These are phyloP conservation scores for Zalaria obscura DNA, from an alignment of 2,329 filamentous ascomycete genomes.

Conservation along the genomic window DNA sequence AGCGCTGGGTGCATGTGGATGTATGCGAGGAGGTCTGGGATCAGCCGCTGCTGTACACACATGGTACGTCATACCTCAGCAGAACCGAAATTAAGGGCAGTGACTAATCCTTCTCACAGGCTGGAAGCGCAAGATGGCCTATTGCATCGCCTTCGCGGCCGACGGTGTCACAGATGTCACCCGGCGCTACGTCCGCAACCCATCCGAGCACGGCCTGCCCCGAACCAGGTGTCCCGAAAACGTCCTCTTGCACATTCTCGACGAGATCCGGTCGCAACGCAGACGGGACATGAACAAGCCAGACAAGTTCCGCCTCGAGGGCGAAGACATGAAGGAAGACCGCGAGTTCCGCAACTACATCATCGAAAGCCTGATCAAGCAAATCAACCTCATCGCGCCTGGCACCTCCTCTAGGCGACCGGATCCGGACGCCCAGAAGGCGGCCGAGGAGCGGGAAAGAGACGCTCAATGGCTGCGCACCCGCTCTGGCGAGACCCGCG, in stretches of 20 bases:
- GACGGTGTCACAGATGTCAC: constrained; percentile 62
- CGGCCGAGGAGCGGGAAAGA: constrained; percentile 28
- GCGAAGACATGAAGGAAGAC: constrained; percentile 65
- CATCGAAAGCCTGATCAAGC: constrained; percentile 57
- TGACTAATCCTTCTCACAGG: constrained; percentile 29
- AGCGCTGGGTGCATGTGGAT: constrained; percentile 94
- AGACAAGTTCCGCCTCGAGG: constrained; percentile 66
- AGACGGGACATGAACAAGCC: constrained; percentile 76
- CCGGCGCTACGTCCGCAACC: constrained; percentile 56
- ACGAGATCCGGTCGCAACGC: constrained; percentile 77
- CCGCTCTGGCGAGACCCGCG: too few relatives aligned
- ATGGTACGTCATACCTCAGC: constrained; percentile 40
- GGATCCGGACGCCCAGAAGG: constrained; percentile 33
- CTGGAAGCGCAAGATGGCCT: constrained; percentile 93
- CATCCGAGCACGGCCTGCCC: constrained; percentile 53
- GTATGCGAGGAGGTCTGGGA: constrained; percentile 93
- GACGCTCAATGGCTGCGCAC: constrained; percentile 11
- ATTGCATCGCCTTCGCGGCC: constrained; percentile 91
- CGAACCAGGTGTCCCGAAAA: constrained; percentile 75
- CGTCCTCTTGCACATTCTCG: constrained; percentile 78
- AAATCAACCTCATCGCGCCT: constrained; percentile 54
- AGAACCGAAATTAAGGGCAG: background rate
- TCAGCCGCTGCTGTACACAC: constrained; percentile 78
- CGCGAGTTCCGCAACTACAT: constrained; percentile 62
- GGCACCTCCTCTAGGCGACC: constrained; percentile 20